Evolutionary conservation across 2,329 filamentous ascomycete species (phyloP).

Genomic region (Metarhizium sp.): DNA sequence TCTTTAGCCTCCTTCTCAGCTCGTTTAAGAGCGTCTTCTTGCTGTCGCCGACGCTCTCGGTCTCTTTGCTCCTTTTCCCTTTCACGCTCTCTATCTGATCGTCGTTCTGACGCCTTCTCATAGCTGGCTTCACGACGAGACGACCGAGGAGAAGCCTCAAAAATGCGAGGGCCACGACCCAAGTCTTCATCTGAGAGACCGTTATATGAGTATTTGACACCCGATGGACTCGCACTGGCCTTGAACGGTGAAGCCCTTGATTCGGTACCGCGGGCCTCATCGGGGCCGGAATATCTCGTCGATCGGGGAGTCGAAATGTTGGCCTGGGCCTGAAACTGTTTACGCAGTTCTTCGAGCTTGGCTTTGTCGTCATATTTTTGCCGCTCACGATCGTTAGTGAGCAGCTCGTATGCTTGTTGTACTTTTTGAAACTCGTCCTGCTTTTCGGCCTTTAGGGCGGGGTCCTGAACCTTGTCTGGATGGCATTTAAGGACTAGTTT

Average conservation of each 20-base stretch:
- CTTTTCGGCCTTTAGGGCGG: constrained; percentile 65
- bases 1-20: constrained; percentile 24
- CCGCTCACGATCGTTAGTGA: constrained; percentile 67
- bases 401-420: constrained; percentile 84
- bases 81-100: constrained; percentile 29
- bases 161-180: constrained; percentile 25
- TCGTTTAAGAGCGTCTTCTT: constrained; percentile 18
- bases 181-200: constrained; percentile 41
- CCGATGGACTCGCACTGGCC: constrained; percentile 22
- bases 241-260: constrained; percentile 30
- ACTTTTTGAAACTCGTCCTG: constrained; percentile 86
- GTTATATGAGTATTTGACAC: constrained; percentile 25
- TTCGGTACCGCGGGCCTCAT: constrained; percentile 5
- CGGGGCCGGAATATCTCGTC: constrained; percentile 18
- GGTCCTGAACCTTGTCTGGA: constrained; percentile 82
- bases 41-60: constrained; percentile 11
- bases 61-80: constrained; percentile 16
- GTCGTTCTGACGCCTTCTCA: constrained; percentile 34
- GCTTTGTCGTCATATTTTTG: constrained; percentile 70
- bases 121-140: constrained; percentile 40
- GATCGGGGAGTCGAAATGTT: constrained; percentile 36
- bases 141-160: constrained; percentile 29
- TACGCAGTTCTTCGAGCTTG: constrained; percentile 55
- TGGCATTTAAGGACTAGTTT: constrained; percentile 85
- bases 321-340: constrained; percentile 35